phyloP scores from a whole-genome alignment of 768 basidiomycete species.

The Termitomyces eurrhizus region DNA sequence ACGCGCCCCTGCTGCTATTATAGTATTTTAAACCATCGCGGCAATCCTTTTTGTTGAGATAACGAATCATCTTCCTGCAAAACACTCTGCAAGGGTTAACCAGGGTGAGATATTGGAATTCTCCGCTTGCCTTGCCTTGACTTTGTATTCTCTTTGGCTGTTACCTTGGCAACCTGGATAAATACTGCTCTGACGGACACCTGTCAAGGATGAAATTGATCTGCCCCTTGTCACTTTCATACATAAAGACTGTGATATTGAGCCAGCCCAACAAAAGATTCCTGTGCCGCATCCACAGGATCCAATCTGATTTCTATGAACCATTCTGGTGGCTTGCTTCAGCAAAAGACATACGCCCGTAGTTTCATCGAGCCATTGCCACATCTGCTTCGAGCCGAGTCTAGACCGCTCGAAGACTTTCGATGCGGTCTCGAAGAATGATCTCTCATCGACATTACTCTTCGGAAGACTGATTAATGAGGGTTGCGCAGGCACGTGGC shows the following conservation, averaged over 20 bases:
- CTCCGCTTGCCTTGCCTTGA: neutral
- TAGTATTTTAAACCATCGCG: neutral
- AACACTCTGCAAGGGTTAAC: neutral
- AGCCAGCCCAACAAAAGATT: neutral
- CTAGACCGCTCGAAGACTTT: neutral
- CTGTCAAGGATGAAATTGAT: neutral
- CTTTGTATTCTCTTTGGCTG: neutral
- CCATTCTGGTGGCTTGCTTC: neutral
- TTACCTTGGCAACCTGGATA: slow-evolving; percentile 5
- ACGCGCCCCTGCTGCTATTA: neutral
- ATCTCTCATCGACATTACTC: neutral
- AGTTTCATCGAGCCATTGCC: neutral
- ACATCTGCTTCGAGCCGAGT: neutral
- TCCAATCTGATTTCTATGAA: neutral
- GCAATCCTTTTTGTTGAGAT: neutral
- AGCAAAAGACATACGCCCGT: neutral
- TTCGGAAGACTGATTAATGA: neutral
- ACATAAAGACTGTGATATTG: neutral
- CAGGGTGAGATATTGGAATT: neutral
- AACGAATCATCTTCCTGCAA: neutral
- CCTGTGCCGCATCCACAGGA: neutral
- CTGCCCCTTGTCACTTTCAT: neutral
- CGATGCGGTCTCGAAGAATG: neutral
- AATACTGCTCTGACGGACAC: neutral
- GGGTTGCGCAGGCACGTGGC: neutral